Percentiles rank a stretch among this genome's conserved stretches.
Evolutionary conservation across 2,329 filamentous ascomycete species (phyloP).

Genomic region (Aureobasidium sp.): DNA sequence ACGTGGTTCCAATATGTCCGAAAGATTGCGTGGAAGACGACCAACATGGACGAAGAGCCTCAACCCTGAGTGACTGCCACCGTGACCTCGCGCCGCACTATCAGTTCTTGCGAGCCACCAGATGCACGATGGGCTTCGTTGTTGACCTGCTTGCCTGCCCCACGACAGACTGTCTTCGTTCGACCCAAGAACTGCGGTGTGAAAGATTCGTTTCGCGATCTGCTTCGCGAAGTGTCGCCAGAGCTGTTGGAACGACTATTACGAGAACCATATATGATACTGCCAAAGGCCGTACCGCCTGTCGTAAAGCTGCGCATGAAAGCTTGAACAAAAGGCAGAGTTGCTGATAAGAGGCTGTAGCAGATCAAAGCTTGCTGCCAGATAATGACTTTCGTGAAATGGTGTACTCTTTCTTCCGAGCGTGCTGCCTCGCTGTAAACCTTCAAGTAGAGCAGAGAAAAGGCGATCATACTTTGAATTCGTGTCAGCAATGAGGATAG

Average conservation of each 20-base stretch:
- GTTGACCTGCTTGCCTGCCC: slow-evolving; percentile 1
- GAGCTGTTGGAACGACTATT: slow-evolving; percentile 6
- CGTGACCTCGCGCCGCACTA: slow-evolving; percentile 5
- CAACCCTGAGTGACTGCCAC: slow-evolving; percentile 1
- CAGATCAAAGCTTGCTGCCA: slow-evolving; percentile 27
- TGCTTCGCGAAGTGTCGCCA: slow-evolving; percentile 1
- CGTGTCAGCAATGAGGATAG: background rate
- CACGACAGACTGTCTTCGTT: slow-evolving; percentile 4
- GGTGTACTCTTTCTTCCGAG: slow-evolving; percentile 16
- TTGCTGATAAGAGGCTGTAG: slow-evolving; percentile 29
- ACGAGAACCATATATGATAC: slow-evolving; percentile 8
- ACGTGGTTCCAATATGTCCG: background rate
- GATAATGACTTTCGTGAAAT: slow-evolving; percentile 20
- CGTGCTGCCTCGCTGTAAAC: slow-evolving; percentile 10
- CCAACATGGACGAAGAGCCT: background rate
- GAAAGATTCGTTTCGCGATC: slow-evolving; percentile 3
- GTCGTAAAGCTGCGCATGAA: slow-evolving; percentile 29
- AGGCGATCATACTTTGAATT: background rate
- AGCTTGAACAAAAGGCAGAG: slow-evolving; percentile 28
- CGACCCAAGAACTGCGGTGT: slow-evolving; percentile 7
- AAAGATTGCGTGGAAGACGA: background rate
- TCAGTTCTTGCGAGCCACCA: slow-evolving; percentile 7
- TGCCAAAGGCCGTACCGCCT: slow-evolving; percentile 8
- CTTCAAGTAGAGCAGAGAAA: slow-evolving; percentile 6
- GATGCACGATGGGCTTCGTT: background rate